These are phyloP conservation scores for Elongisporangium prolatum DNA, from an alignment of 352 stramenopile species.

Conservation along the genomic window DNA sequence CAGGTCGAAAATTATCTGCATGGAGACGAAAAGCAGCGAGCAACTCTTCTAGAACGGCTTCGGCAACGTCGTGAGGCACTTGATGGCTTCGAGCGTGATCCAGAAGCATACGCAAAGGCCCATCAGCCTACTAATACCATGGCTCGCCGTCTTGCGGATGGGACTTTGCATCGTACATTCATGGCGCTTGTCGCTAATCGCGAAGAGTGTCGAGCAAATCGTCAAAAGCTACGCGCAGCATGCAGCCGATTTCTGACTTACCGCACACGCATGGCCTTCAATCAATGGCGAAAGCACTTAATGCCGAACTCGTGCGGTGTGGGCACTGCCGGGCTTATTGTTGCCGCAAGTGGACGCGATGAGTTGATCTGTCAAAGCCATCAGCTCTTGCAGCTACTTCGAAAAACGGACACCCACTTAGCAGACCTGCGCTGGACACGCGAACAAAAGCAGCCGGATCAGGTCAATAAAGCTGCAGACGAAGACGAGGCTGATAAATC, in stretches of 20 bases:
- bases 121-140: not conserved
- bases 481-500: too few species aligned
- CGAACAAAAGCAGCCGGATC: constrained; percentile 22
- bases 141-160: constrained; percentile 21
- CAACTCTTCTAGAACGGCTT: constrained; percentile 25
- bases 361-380: constrained; percentile 46
- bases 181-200: constrained; percentile 42
- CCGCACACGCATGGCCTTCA: constrained; percentile 18
- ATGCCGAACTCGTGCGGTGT: constrained; percentile 9
- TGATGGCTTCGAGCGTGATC: constrained; percentile 40
- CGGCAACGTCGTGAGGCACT: constrained; percentile 38
- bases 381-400: constrained; percentile 35
- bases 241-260: constrained; percentile 21
- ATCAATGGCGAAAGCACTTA: constrained; percentile 16
- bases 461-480: not conserved
- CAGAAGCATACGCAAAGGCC: constrained; percentile 1
- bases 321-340: constrained; percentile 40
- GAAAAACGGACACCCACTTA: constrained; percentile 27
- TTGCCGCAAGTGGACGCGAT: constrained; percentile 40
- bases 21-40: constrained; percentile 39
- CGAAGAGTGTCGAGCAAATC: constrained; percentile 17
- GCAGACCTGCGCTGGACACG: constrained; percentile 34
- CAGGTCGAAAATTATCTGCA: constrained; percentile 69
- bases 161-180: constrained; percentile 44
- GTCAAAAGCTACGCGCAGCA: constrained; percentile 35